Percentiles rank a stretch among this genome's conserved stretches.
Evolutionary conservation across 352 stramenopile species (phyloP).

Genomic region (Phytophthora podocarpi): DNA sequence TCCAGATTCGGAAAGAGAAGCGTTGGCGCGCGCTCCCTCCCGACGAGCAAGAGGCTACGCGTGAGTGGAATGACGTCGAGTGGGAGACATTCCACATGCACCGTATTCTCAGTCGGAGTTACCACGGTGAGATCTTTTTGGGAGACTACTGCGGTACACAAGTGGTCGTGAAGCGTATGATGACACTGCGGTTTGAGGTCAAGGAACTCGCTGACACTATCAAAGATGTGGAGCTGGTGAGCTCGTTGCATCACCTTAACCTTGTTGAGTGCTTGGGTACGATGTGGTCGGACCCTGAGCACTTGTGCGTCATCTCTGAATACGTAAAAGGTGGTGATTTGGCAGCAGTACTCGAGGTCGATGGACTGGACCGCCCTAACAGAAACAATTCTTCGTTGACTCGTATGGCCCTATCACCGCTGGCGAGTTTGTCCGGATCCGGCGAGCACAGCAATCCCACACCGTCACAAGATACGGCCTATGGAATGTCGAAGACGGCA

Average conservation of each 20-base stretch:
- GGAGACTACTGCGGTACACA: slow-evolving; percentile 58
- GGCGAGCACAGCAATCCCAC: slow-evolving; percentile 12
- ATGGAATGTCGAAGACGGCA: slow-evolving; percentile 34
- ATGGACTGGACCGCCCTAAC: slow-evolving; percentile 42
- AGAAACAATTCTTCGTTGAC: slow-evolving; percentile 19
- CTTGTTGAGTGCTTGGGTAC: slow-evolving; percentile 75
- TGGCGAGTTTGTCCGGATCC: slow-evolving; percentile 7
- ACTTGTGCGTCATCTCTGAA: slow-evolving; percentile 76
- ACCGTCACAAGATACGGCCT: slow-evolving; percentile 13
- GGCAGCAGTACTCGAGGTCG: slow-evolving; percentile 52
- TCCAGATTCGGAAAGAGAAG: slow-evolving; percentile 59
- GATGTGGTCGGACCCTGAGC: slow-evolving; percentile 67
- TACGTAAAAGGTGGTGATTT: slow-evolving; percentile 68
- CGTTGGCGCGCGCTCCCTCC: slow-evolving; percentile 26
- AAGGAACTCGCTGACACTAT: slow-evolving; percentile 69
- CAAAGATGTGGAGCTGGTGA: slow-evolving; percentile 72
- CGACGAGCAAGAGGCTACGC: slow-evolving; percentile 27
- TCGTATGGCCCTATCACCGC: slow-evolving; percentile 7
- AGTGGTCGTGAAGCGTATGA: slow-evolving; percentile 75
- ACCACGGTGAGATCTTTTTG: slow-evolving; percentile 66
- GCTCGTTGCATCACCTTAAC: slow-evolving; percentile 60
- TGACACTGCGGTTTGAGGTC: slow-evolving; percentile 65
- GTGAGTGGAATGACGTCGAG: slow-evolving; percentile 60
- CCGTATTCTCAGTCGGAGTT: slow-evolving; percentile 65
- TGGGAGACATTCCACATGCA: slow-evolving; percentile 72